Conservation (phyloP, 1,139 yeast species). For the Geotrichum restrictum region DNA sequence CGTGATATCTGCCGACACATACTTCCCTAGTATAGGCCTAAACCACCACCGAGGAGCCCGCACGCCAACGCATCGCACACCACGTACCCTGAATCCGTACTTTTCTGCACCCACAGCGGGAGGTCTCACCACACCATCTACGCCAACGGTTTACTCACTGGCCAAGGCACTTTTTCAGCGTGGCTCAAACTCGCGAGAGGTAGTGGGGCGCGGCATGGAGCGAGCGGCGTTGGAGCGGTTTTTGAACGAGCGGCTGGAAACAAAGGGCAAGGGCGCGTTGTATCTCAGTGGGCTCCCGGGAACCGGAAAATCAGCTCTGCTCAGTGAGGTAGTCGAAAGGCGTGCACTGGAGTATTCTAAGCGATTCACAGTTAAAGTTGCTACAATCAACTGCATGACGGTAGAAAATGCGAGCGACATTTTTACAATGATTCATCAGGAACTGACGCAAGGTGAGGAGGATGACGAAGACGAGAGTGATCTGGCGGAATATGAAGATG, state of each 20-base stretch:
- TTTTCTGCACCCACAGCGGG: constrained; percentile 11
- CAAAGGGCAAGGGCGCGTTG: constrained; percentile 52
- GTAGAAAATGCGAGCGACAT: constrained; percentile 56
- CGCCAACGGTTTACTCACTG: constrained; percentile 38
- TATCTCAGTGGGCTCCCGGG: constrained; percentile 97
- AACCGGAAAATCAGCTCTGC: constrained; percentile 90
- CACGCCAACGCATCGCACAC: constrained; percentile 12
- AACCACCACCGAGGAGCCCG: background rate
- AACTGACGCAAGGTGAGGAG: constrained; percentile 33
- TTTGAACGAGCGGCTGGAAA: constrained; percentile 44
- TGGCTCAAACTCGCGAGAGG: constrained; percentile 39
- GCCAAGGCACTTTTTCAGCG: constrained; percentile 61
- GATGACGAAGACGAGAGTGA: constrained; percentile 5
- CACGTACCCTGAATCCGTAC: constrained; percentile 11
- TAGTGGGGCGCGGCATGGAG: constrained; percentile 60
- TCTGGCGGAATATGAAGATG: constrained; percentile 7
- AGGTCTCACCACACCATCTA: constrained; percentile 7
- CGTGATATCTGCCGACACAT: constrained; percentile 7
- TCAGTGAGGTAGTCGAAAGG: constrained; percentile 45
- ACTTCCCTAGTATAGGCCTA: constrained; percentile 1
- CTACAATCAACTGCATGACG: constrained; percentile 74
- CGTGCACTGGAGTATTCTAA: constrained; percentile 25
- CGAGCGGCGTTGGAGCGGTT: constrained; percentile 49
- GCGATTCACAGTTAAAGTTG: constrained; percentile 37
- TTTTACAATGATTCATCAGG: constrained; percentile 51